phyloP scores from a whole-genome alignment of 441 rosid species.

The Bruguiera hainesii region DNA sequence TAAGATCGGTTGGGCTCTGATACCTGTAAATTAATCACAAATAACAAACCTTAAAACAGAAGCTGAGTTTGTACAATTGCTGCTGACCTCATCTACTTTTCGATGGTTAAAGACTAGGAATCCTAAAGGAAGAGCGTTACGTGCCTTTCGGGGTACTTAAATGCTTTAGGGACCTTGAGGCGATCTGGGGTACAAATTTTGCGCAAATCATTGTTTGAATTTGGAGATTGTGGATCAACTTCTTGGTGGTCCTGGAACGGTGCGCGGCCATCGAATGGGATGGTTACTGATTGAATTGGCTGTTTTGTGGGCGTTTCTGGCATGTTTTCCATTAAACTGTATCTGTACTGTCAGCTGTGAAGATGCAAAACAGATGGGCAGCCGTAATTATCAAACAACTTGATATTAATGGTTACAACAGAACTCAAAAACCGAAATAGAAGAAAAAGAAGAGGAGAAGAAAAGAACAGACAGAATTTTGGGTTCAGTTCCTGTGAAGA shows the following conservation, averaged over 20 bases:
- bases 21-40: slow-evolving; percentile 38
- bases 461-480: too few relatives aligned
- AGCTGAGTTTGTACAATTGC: neutral
- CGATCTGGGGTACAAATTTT: slow-evolving; percentile 59
- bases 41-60: neutral
- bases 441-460: neutral
- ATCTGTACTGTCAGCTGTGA: neutral
- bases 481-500: too few relatives aligned
- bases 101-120: too few relatives aligned
- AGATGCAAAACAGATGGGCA: too few relatives aligned
- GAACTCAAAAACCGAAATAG: too few relatives aligned
- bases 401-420: too few relatives aligned
- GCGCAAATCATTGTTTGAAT: slow-evolving; percentile 33
- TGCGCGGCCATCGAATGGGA: slow-evolving; percentile 19
- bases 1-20: slow-evolving; percentile 84
- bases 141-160: slow-evolving; percentile 72
- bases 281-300: slow-evolving; percentile 23
- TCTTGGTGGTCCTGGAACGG: slow-evolving; percentile 25
- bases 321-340: slow-evolving; percentile 32
- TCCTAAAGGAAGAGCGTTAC: neutral
- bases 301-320: slow-evolving; percentile 27
- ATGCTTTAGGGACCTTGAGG: slow-evolving; percentile 68
- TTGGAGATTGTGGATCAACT: slow-evolving; percentile 23
- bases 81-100: too few relatives aligned
- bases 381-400: too few relatives aligned